Conservation (phyloP, 192 early-diverging fungal species). For the Coemansia sp. region DNA sequence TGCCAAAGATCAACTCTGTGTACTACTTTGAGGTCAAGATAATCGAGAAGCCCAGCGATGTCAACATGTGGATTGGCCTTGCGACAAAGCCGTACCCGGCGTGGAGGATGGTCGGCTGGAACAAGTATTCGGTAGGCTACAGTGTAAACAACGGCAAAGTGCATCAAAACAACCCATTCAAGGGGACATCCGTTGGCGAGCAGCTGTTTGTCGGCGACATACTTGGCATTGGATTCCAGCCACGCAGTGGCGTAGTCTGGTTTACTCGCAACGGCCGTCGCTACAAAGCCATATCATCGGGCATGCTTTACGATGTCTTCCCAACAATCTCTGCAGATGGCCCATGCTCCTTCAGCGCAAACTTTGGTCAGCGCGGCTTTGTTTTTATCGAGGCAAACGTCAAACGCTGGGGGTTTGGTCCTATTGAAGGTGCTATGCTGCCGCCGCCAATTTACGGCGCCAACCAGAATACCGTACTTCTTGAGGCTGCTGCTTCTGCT, state of each 20-base stretch:
- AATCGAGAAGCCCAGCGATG: conserved; percentile 69
- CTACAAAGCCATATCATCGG: conserved; percentile 67
- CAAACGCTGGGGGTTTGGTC: conserved; percentile 79
- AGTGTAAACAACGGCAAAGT: conserved; percentile 66
- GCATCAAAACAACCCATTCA: conserved; percentile 69
- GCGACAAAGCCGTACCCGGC: conserved; percentile 74
- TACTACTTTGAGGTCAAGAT: conserved; percentile 85
- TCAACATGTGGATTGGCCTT: conserved; percentile 70
- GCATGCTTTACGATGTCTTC: conserved; percentile 71
- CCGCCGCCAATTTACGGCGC: conserved; percentile 79
- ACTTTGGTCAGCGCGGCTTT: conserved; percentile 79
- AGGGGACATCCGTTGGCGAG: conserved; percentile 61
- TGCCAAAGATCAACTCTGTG: conserved; percentile 76
- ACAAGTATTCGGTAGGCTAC: conserved; percentile 72
- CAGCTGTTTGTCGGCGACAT: conserved; percentile 73
- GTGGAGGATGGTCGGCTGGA: conserved; percentile 75
- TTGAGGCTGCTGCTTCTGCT: conserved; percentile 43
- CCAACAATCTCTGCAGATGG: conserved; percentile 55
- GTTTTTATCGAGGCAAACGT: conserved; percentile 85
- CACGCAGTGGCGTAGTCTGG: conserved; percentile 70
- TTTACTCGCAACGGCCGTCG: conserved; percentile 75
- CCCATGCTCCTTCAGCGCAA: conserved; percentile 59
- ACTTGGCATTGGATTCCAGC: conserved; percentile 75
- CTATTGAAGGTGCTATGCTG: conserved; percentile 63
- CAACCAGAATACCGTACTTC: conserved; percentile 67